phyloP scores from a whole-genome alignment of 768 basidiomycete genomes.

The Hydnomerulius pinastri region DNA sequence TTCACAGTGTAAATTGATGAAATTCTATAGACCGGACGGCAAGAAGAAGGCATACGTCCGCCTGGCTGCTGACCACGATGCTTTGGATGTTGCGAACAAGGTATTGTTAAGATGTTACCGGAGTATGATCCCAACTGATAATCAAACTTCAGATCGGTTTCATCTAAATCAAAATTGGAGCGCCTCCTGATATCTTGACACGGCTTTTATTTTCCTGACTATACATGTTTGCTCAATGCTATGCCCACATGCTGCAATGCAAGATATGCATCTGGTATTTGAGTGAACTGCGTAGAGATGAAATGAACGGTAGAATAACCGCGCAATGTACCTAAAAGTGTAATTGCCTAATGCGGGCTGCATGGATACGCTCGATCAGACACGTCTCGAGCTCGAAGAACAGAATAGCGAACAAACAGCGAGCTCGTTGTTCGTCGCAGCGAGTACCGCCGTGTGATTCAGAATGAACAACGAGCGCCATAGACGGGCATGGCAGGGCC shows the following conservation, averaged over 20 bases:
- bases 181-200: not conserved
- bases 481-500: too few relatives aligned
- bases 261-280: conserved; percentile 1
- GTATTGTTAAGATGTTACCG: conserved; percentile 38
- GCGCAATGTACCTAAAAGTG: too few relatives aligned
- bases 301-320: not conserved
- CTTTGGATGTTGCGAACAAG: conserved; percentile 97
- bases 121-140: conserved; percentile 3
- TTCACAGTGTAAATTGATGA: not conserved
- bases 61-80: conserved; percentile 93
- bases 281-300: not conserved
- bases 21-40: conserved; percentile 79
- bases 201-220: not conserved
- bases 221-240: conserved; percentile 5
- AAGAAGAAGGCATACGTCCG: conserved; percentile 99
- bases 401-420: too few relatives aligned
- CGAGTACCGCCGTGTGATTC: too few relatives aligned
- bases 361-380: not conserved
- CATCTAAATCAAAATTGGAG: conserved; percentile 56
- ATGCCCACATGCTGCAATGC: conserved; percentile 13
- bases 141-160: conserved; percentile 73
- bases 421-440: too few relatives aligned
- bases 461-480: too few relatives aligned
- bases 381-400: too few relatives aligned
- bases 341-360: not conserved